Conservation (phyloP, 169 alveolate genomes). For the Cytauxzoon felis region DNA sequence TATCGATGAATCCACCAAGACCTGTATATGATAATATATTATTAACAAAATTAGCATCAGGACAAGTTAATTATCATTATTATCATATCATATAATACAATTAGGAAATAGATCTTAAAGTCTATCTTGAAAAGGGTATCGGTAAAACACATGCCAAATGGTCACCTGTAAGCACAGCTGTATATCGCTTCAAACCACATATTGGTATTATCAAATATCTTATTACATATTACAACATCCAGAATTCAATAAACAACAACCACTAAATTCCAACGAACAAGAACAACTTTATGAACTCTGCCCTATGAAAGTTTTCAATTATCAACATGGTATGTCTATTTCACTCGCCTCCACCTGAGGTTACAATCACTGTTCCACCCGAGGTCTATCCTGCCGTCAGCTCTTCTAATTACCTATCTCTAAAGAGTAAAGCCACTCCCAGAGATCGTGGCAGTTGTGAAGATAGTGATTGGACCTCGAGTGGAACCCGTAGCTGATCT, state of each 20-base stretch:
- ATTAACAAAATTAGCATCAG: conserved; percentile 93
- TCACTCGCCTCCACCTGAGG: not conserved
- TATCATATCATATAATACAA: not conserved
- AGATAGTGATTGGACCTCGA: too few species aligned
- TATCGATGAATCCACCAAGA: conserved; percentile 80
- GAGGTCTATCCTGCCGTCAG: too few species aligned
- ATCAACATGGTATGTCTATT: conserved; percentile 74
- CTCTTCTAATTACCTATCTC: too few species aligned
- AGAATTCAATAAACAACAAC: conserved; percentile 33
- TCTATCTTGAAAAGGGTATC: conserved; percentile 92
- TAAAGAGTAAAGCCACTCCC: too few species aligned
- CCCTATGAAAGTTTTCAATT: conserved; percentile 93
- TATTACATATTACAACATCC: conserved; percentile 19
- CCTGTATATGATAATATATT: conserved; percentile 92
- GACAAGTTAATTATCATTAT: conserved; percentile 71
- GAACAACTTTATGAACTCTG: conserved; percentile 84
- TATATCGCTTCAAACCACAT: conserved; percentile 90
- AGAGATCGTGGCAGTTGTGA: too few species aligned
- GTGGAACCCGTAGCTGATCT: too few species aligned
- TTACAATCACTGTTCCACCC: too few species aligned
- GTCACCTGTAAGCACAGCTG: conserved; percentile 99
- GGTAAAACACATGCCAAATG: conserved; percentile 99
- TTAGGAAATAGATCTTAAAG: conserved; percentile 88
- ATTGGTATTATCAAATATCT: conserved; percentile 21
- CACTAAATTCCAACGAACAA: conserved; percentile 85